Evolutionary conservation across 2,329 filamentous ascomycete species (phyloP).

Genomic region (Aspergillus viridinutans): DNA sequence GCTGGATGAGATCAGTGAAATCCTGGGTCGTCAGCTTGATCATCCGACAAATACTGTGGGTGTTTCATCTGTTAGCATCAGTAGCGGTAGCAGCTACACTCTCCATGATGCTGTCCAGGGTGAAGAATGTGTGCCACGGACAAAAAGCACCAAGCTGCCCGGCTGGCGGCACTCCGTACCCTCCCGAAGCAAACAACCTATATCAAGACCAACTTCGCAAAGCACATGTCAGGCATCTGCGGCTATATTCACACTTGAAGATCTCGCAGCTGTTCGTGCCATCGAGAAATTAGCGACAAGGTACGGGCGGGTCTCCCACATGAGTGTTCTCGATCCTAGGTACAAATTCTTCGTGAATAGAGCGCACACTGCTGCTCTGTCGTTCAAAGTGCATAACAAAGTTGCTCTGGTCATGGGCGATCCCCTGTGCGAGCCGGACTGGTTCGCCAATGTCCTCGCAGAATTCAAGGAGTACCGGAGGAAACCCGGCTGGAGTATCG

Average conservation of each 20-base stretch:
- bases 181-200: not conserved
- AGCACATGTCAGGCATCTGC: not conserved
- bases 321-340: slow-evolving; percentile 41
- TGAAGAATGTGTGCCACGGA: not conserved
- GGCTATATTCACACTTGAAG: not conserved
- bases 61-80: not conserved
- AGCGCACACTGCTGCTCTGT: slow-evolving; percentile 31
- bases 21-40: not conserved
- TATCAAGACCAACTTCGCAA: not conserved
- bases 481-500: slow-evolving; percentile 27
- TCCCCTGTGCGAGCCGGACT: slow-evolving; percentile 30
- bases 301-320: slow-evolving; percentile 40
- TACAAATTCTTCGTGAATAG: slow-evolving; percentile 41
- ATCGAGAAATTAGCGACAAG: slow-evolving; percentile 27
- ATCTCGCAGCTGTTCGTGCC: slow-evolving; percentile 29
- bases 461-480: slow-evolving; percentile 36
- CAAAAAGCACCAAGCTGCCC: not conserved
- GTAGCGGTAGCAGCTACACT: not conserved
- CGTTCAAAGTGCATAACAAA: slow-evolving; percentile 36
- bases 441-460: slow-evolving; percentile 24
- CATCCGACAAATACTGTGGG: not conserved
- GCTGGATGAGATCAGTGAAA: not conserved
- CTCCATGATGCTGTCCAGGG: not conserved
- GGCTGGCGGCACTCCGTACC: not conserved
- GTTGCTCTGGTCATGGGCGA: slow-evolving; percentile 40